A percentile compares a stretch with the other conserved stretches of the same genome.
Conservation (phyloP, 2,329 filamentous ascomycete genomes). For the Colletotrichum tofieldiae region DNA sequence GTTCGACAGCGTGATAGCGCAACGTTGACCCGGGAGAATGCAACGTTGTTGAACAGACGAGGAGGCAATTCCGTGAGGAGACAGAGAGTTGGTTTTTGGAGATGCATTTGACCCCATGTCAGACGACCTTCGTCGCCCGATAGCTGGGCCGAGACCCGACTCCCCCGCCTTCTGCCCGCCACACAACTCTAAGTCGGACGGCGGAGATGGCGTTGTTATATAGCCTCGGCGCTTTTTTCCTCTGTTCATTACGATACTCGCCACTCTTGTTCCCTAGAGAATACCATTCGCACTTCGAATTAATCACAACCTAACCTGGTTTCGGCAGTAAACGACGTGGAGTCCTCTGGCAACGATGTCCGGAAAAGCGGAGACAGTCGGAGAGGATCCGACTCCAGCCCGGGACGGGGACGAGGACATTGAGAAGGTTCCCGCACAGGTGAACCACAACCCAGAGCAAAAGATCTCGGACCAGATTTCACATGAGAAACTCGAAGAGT, state of each 20-base stretch:
- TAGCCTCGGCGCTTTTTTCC: constrained; percentile 7
- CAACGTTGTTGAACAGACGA: constrained; percentile 34
- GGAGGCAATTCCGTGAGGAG: constrained; percentile 6
- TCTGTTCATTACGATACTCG: too few species aligned
- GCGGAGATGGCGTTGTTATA: constrained; percentile 19
- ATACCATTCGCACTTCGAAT: background rate
- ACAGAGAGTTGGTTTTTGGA: constrained; percentile 7
- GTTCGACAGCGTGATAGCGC: constrained; percentile 25
- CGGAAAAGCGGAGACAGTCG: constrained; percentile 37
- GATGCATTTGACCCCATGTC: background rate
- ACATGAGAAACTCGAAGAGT: constrained; percentile 56
- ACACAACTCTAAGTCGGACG: constrained; percentile 30
- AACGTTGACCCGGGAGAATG: constrained; percentile 31
- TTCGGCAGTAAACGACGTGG: constrained; percentile 1
- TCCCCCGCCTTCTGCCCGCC: constrained; percentile 33
- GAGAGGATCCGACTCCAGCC: constrained; percentile 20
- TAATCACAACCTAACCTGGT: background rate
- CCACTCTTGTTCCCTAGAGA: background rate
- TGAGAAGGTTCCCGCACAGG: constrained; percentile 35
- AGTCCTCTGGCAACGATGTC: constrained; percentile 26
- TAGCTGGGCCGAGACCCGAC: constrained; percentile 36
- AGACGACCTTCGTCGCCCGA: constrained; percentile 29
- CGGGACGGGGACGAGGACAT: constrained; percentile 24
- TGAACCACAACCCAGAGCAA: constrained; percentile 18
- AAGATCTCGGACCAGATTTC: constrained; percentile 55